Evolutionary conservation across 2,329 filamentous ascomycete species (phyloP).

Genomic region (Claviceps maximensis): DNA sequence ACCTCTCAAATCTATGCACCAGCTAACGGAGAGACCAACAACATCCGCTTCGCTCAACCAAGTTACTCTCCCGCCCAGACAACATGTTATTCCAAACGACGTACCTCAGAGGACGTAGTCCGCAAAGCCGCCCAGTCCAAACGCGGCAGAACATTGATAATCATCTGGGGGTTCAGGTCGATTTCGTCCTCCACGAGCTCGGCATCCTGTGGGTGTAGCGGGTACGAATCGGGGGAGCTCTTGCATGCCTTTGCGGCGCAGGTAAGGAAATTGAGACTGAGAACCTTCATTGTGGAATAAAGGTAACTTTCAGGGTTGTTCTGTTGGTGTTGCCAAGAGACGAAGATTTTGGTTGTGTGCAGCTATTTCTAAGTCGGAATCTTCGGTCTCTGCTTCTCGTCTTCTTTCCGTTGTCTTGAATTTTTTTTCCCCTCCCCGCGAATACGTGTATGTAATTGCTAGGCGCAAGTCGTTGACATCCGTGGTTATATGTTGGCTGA

Average conservation of each 20-base stretch:
- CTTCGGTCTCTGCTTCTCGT: background rate
- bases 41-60: no score
- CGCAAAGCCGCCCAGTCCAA: constrained; percentile 79
- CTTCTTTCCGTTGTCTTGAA: no score
- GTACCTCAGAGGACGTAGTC: constrained; percentile 63
- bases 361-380: background rate
- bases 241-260: constrained; percentile 96
- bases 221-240: constrained; percentile 63
- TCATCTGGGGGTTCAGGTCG: constrained; percentile 66
- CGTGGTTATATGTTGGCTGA: background rate
- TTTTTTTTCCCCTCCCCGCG: no score
- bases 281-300: constrained; percentile 61
- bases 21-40: no score
- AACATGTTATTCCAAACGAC: constrained; percentile 9
- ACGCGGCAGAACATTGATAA: constrained; percentile 73
- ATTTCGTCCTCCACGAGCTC: constrained; percentile 81
- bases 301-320: background rate
- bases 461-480: background rate
- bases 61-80: no score
- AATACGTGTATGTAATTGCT: no score
- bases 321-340: background rate
- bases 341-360: background rate
- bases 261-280: constrained; percentile 91
- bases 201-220: constrained; percentile 82
- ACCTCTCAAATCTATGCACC: no score